Conservation (phyloP, 129 eudicot species). For the Saussurea involucrata region DNA sequence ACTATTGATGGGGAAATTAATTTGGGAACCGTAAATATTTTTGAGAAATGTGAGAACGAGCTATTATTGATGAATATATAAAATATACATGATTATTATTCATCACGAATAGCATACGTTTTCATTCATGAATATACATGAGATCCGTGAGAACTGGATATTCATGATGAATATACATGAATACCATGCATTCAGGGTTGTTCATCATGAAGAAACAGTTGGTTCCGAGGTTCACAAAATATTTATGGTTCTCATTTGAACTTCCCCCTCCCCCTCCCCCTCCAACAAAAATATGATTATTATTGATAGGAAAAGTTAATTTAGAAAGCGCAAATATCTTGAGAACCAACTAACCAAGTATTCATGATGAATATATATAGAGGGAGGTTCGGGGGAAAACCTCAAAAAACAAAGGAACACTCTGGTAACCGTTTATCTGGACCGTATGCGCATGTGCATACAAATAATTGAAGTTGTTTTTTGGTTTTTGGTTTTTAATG, state of each 20-base stretch:
- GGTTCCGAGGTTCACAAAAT: neutral
- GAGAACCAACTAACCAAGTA: no score
- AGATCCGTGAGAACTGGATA: no score
- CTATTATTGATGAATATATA: neutral
- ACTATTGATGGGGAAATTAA: neutral
- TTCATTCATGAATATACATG: neutral
- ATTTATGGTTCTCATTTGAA: neutral
- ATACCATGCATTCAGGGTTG: neutral
- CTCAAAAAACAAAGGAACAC: no score
- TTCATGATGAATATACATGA: no score
- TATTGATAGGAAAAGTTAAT: neutral
- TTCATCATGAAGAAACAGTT: neutral
- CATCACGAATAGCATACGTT: neutral
- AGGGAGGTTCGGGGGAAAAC: no score
- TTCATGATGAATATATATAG: no score
- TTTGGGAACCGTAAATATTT: neutral
- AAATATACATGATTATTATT: neutral
- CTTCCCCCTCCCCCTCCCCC: neutral
- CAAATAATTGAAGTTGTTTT: no score
- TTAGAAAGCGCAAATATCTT: neutral
- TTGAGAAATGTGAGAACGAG: neutral
- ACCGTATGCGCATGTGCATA: no score
- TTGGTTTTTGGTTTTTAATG: no score
- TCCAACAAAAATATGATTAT: neutral
- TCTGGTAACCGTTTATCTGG: no score